Conservation (phyloP, 495 filamentous ascomycete species). For the Rhypophila decipiens region DNA sequence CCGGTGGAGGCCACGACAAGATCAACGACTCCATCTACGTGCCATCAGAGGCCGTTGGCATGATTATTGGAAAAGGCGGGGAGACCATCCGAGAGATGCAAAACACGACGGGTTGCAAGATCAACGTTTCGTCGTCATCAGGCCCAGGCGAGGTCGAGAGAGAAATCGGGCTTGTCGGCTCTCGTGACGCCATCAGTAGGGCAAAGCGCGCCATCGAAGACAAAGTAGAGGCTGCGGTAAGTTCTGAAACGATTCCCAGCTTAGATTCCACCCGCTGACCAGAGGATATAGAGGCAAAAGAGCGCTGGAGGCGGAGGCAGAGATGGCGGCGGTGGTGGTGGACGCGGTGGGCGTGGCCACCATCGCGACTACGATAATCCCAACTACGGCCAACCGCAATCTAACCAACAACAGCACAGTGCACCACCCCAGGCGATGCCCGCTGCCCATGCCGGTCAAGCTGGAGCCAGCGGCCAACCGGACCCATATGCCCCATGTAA, state of each 20-base stretch:
- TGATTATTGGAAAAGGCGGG: constrained; percentile 86
- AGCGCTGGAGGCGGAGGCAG: constrained; percentile 43
- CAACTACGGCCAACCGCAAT: constrained; percentile 32
- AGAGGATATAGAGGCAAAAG: constrained; percentile 42
- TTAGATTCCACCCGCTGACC: constrained; percentile 19
- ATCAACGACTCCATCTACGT: constrained; percentile 74
- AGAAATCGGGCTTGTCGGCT: constrained; percentile 73
- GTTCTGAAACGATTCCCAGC: constrained; percentile 13
- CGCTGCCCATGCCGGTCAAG: constrained; percentile 12
- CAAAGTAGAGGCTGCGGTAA: constrained; percentile 79
- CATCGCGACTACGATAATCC: constrained; percentile 40
- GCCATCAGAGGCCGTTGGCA: constrained; percentile 78
- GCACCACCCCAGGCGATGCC: constrained; percentile 14
- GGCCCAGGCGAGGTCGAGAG: constrained; percentile 65
- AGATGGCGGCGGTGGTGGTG: constrained; percentile 38
- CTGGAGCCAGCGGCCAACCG: constrained; percentile 15
- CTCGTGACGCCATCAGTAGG: constrained; percentile 59
- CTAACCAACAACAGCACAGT: constrained; percentile 22
- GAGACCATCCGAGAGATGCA: constrained; percentile 88
- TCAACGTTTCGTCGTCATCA: constrained; percentile 72
- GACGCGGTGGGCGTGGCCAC: constrained; percentile 35
- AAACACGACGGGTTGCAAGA: constrained; percentile 73
- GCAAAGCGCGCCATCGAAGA: constrained; percentile 76
- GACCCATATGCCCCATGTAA: constrained; percentile 30
- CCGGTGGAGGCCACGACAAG: constrained; percentile 48